These are phyloP conservation scores for Ochetophila trinervis DNA, from an alignment of 306 rosid genomes.

Conservation along the genomic window DNA sequence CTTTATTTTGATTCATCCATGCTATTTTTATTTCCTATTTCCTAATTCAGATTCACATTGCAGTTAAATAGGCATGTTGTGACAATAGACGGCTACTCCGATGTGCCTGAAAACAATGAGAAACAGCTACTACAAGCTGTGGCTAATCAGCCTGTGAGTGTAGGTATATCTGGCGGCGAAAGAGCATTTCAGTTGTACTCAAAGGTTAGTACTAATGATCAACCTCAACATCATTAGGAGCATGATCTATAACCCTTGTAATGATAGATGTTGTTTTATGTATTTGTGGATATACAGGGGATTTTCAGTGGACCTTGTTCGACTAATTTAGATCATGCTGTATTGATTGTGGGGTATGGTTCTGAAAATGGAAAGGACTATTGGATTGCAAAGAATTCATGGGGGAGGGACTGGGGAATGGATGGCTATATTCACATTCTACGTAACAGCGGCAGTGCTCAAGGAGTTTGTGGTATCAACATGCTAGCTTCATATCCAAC, in stretches of 20 bases:
- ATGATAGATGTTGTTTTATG: not conserved
- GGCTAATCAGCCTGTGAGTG: conserved; percentile 86
- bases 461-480: conserved; percentile 88
- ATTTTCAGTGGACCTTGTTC: conserved; percentile 87
- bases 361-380: conserved; percentile 76
- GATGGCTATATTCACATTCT: conserved; percentile 67
- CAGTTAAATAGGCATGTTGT: conserved; percentile 68
- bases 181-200: conserved; percentile 81
- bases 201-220: conserved; percentile 46
- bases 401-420: conserved; percentile 90
- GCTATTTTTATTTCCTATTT: not conserved
- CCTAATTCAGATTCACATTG: conserved; percentile 13
- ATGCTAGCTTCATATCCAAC: conserved; percentile 77
- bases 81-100: conserved; percentile 75
- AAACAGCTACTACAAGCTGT: conserved; percentile 64
- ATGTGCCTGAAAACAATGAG: conserved; percentile 58
- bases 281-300: conserved; percentile 51
- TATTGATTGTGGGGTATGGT: conserved; percentile 85
- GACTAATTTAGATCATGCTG: conserved; percentile 78
- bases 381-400: conserved; percentile 90
- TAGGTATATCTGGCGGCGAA: conserved; percentile 81
- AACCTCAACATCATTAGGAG: conserved; percentile 13
- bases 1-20: not conserved
- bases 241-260: not conserved
- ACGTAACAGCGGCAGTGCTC: conserved; percentile 48